A percentile compares a stretch with the other conserved stretches of the same genome.
These are phyloP conservation scores for Phragmites australis DNA, from an alignment of 176 grass and related monocot species.

Conservation along the genomic window DNA sequence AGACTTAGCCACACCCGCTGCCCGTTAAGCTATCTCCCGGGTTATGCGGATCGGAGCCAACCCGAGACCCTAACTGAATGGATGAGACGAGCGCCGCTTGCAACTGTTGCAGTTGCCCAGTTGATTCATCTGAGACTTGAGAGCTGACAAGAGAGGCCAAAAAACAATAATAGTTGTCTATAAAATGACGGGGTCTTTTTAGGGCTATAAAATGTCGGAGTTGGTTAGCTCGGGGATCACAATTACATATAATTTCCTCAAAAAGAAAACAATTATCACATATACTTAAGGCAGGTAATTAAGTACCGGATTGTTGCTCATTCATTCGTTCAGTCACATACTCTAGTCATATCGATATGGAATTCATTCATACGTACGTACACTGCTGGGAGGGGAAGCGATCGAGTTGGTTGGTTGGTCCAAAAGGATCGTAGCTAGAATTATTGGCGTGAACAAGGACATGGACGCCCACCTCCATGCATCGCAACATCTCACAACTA, in stretches of 20 bases:
- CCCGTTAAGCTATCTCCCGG: not conserved
- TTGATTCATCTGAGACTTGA: not conserved
- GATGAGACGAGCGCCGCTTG: not conserved
- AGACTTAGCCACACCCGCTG: not conserved
- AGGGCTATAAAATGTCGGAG: no score
- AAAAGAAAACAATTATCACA: no score
- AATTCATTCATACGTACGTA: not conserved
- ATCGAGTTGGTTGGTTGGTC: constrained; percentile 1
- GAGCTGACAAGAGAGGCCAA: not conserved
- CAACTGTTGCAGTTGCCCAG: not conserved
- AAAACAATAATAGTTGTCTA: no score
- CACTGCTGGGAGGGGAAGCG: not conserved
- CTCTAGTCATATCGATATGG: not conserved
- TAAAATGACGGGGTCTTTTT: no score
- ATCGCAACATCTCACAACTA: not conserved
- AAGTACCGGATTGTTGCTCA: not conserved
- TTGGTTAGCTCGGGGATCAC: not conserved
- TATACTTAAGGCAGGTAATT: no score
- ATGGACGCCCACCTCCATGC: not conserved
- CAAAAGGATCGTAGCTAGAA: not conserved
- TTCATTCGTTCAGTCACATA: not conserved
- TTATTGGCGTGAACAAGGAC: constrained; percentile 6
- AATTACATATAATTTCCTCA: not conserved
- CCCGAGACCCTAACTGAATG: not conserved
- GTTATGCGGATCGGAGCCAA: not conserved